Conservation (phyloP, 495 filamentous ascomycete genomes). For the Hypoxylon perforatum region DNA sequence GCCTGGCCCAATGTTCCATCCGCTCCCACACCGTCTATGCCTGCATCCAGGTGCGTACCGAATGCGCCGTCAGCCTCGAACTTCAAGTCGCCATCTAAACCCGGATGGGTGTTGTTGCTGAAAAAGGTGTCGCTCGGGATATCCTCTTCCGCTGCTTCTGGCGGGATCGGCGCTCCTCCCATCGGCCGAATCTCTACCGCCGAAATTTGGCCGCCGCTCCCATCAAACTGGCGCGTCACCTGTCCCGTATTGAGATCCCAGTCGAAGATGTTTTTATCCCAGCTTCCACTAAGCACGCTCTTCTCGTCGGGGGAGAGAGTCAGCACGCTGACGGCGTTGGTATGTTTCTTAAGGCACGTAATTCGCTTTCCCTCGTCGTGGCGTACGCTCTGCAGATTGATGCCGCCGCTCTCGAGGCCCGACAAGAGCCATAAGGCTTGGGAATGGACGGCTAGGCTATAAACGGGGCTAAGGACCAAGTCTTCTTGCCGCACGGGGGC, state of each 20-base stretch:
- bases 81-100: slow-evolving; percentile 17
- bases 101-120: slow-evolving; percentile 59
- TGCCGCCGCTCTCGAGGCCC: slow-evolving; percentile 88
- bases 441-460: slow-evolving; percentile 90
- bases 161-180: slow-evolving; percentile 77
- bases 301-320: slow-evolving; percentile 85
- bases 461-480: slow-evolving; percentile 80
- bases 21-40: slow-evolving; percentile 26
- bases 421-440: slow-evolving; percentile 91
- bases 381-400: slow-evolving; percentile 93
- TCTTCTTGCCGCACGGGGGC: slow-evolving; percentile 61
- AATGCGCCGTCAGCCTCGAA: slow-evolving; percentile 27
- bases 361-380: slow-evolving; percentile 95
- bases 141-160: slow-evolving; percentile 69
- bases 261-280: slow-evolving; percentile 93
- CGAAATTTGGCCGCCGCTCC: slow-evolving; percentile 85
- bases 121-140: slow-evolving; percentile 74
- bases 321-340: slow-evolving; percentile 90
- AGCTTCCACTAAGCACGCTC: slow-evolving; percentile 90
- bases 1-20: slow-evolving; percentile 38
- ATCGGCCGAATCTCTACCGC: slow-evolving; percentile 86
- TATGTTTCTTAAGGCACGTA: slow-evolving; percentile 81
- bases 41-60: slow-evolving; percentile 13
- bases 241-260: slow-evolving; percentile 96
- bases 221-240: slow-evolving; percentile 76